phyloP scores from a whole-genome alignment of 1,284 basidiomycete species.

The Ustilago nuda region DNA sequence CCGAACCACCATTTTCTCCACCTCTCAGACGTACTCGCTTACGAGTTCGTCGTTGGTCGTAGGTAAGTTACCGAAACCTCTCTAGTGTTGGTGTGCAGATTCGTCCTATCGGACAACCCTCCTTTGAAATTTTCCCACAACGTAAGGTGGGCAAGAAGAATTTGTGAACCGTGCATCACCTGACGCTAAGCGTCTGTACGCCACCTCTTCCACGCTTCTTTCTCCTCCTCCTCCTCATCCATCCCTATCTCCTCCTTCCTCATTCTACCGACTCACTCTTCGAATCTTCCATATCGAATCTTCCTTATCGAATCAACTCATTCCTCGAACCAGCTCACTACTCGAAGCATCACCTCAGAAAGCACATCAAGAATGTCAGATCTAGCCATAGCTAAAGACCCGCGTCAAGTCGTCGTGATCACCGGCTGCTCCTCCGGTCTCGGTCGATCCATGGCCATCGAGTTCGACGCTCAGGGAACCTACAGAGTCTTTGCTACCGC shows the following conservation, averaged over 20 bases:
- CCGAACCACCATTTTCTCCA: too few relatives aligned
- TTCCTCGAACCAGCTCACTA: neutral
- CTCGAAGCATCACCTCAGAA: neutral
- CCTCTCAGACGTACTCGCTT: too few relatives aligned
- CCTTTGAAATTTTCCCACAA: neutral
- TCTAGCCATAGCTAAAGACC: conserved; percentile 29
- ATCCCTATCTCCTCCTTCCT: neutral
- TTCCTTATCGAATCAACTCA: neutral
- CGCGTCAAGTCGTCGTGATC: conserved; percentile 57
- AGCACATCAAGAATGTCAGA: conserved; percentile 18
- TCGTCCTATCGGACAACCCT: neutral
- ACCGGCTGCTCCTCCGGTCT: conserved; percentile 61
- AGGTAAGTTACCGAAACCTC: too few relatives aligned
- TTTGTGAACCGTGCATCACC: neutral
- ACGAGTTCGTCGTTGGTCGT: too few relatives aligned
- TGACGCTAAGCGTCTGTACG: neutral
- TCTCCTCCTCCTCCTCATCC: neutral
- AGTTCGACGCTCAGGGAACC: conserved; percentile 39
- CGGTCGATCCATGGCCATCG: conserved; percentile 56
- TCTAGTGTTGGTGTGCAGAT: neutral
- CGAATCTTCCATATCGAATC: too few relatives aligned
- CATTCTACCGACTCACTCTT: too few relatives aligned
- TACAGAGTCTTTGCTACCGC: conserved; percentile 63
- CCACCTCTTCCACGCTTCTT: neutral
- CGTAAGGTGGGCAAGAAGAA: neutral